Evolutionary conservation across 2,329 filamentous ascomycete genomes (phyloP).

Genomic region (Microdochium trichocladiopsis): DNA sequence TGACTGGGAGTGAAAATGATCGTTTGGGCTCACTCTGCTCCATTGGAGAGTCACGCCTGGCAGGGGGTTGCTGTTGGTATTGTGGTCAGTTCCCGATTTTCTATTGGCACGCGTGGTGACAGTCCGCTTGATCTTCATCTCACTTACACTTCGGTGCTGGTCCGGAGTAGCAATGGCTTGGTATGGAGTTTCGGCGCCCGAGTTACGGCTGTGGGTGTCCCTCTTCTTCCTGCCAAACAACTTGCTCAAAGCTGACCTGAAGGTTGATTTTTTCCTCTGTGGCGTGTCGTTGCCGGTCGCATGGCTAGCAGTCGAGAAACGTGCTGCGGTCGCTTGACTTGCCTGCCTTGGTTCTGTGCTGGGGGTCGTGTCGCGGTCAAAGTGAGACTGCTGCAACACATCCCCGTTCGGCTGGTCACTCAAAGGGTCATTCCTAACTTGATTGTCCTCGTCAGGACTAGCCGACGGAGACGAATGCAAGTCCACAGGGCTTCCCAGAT

Average conservation of each 20-base stretch:
- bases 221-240: constrained; percentile 54
- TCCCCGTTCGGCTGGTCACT: constrained; percentile 7
- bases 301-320: constrained; percentile 35
- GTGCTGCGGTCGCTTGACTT: background rate
- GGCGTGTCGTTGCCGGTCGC: constrained; percentile 29
- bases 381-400: constrained; percentile 3
- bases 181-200: constrained; percentile 16
- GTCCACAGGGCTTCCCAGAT: constrained; percentile 17
- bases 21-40: constrained; percentile 39
- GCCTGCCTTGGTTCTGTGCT: background rate
- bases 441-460: constrained; percentile 12
- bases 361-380: constrained; percentile 4
- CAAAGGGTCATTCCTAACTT: constrained; percentile 13
- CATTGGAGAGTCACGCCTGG: constrained; percentile 19
- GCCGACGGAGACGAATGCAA: constrained; percentile 9
- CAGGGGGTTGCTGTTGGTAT: constrained; percentile 28
- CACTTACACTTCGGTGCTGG: constrained; percentile 45
- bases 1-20: constrained; percentile 51
- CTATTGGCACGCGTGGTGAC: too few relatives aligned
- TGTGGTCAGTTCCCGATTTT: constrained; percentile 2
- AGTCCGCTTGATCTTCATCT: background rate
- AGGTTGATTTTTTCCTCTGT: constrained; percentile 49
- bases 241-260: constrained; percentile 48
- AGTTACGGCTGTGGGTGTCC: constrained; percentile 21
- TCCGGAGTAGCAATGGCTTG: constrained; percentile 16